phyloP scores from a whole-genome alignment of 108 stramenopile genomes.

The Chaetoceros muelleri region DNA sequence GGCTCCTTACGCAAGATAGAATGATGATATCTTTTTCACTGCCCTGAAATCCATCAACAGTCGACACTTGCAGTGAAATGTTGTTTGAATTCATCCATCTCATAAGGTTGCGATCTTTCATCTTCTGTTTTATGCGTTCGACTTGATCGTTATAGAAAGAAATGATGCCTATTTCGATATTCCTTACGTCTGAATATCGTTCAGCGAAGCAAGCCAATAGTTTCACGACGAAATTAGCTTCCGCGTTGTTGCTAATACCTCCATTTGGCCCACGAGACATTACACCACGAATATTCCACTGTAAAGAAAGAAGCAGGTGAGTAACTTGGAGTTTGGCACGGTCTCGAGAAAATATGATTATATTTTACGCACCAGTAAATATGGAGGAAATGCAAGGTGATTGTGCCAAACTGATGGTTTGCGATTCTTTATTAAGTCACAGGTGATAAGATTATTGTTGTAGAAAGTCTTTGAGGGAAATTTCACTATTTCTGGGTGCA shows the following conservation, averaged over 20 bases:
- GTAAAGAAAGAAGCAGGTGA: slow-evolving; percentile 19
- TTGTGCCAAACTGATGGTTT: slow-evolving; percentile 11
- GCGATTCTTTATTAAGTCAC: slow-evolving; percentile 17
- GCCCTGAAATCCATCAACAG: slow-evolving; percentile 40
- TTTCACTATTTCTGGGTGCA: slow-evolving; percentile 45
- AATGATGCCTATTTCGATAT: slow-evolving; percentile 29
- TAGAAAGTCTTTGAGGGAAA: slow-evolving; percentile 59
- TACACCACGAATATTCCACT: slow-evolving; percentile 9
- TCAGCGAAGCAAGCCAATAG: slow-evolving; percentile 15
- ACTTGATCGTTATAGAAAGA: slow-evolving; percentile 49
- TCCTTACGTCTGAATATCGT: slow-evolving; percentile 5
- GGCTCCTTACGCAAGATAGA: slow-evolving; percentile 20
- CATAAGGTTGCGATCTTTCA: slow-evolving; percentile 3
- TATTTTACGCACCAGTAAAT: too few species aligned
- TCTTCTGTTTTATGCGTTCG: slow-evolving; percentile 12
- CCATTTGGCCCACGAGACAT: slow-evolving; percentile 5
- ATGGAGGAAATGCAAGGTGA: slow-evolving; percentile 21
- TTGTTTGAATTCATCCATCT: slow-evolving; percentile 9
- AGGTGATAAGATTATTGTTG: slow-evolving; percentile 24
- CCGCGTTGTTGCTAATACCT: slow-evolving; percentile 27
- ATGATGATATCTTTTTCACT: slow-evolving; percentile 31
- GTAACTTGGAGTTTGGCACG: too few species aligned
- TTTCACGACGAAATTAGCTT: slow-evolving; percentile 29
- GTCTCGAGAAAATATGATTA: too few species aligned
- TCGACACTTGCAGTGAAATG: slow-evolving; percentile 24